Evolutionary conservation across 306 rosid species (phyloP).

Genomic region (Trifolium subterraneum): DNA sequence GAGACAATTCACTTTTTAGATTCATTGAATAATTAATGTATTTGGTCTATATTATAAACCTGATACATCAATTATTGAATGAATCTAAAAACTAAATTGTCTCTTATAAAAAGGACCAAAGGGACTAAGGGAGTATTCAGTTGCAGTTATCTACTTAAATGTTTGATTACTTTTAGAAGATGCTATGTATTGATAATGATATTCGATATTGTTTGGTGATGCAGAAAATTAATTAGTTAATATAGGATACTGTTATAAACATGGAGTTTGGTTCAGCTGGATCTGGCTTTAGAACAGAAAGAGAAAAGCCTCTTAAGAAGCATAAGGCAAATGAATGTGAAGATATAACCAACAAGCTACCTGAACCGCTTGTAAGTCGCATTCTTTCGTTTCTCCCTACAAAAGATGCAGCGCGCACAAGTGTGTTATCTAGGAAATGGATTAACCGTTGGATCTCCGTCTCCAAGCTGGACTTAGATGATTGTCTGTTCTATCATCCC

Average conservation of each 20-base stretch:
- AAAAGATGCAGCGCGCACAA: conserved; percentile 33
- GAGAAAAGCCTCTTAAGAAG: background rate
- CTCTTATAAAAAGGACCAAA: no score
- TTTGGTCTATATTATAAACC: no score
- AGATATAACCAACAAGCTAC: conserved; percentile 2
- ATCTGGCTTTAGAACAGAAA: background rate
- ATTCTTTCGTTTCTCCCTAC: conserved; percentile 14
- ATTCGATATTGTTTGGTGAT: background rate
- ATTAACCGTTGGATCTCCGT: conserved; percentile 8
- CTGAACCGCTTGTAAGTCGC: background rate
- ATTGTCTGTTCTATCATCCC: background rate
- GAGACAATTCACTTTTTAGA: no score
- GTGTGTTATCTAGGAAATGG: conserved; percentile 39
- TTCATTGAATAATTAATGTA: no score
- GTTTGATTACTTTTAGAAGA: background rate
- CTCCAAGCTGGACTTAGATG: conserved; percentile 34
- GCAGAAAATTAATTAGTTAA: background rate
- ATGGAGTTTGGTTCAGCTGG: conserved; percentile 18
- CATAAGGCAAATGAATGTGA: background rate
- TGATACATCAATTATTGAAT: no score
- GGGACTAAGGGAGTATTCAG: no score
- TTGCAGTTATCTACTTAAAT: background rate
- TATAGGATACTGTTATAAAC: background rate
- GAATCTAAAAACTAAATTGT: no score
- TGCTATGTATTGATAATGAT: background rate